Conservation (phyloP, 1,284 basidiomycete species). For the Paramarasmius palmivorus region DNA sequence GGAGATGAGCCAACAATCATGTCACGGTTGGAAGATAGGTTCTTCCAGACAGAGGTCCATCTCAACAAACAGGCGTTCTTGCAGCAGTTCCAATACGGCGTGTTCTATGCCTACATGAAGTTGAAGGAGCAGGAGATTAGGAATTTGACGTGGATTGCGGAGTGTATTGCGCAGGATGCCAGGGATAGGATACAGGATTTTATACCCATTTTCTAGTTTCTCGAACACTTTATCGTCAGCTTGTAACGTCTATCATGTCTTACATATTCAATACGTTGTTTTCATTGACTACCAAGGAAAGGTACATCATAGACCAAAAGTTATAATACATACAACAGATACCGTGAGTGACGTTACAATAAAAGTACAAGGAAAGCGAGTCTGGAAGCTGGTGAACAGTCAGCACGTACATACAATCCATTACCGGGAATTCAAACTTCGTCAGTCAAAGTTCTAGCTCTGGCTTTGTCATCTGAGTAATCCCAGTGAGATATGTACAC, state of each 20-base stretch:
- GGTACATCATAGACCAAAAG: too few species aligned
- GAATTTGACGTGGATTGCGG: slow-evolving; percentile 96
- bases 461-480: background rate
- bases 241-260: background rate
- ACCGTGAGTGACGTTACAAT: too few species aligned
- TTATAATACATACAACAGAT: too few species aligned
- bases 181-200: slow-evolving; percentile 92
- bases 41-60: slow-evolving; percentile 94
- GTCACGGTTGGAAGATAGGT: slow-evolving; percentile 87
- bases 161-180: slow-evolving; percentile 95
- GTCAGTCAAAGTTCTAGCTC: background rate
- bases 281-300: too few species aligned
- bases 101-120: slow-evolving; percentile 95
- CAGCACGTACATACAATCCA: background rate
- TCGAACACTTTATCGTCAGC: background rate
- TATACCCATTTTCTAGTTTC: slow-evolving; percentile 76
- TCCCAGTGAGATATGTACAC: background rate
- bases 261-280: background rate
- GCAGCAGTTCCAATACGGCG: slow-evolving; percentile 92
- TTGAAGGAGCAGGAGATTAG: slow-evolving; percentile 99
- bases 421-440: background rate
- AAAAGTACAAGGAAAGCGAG: background rate
- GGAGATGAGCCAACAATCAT: slow-evolving; percentile 52
- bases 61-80: slow-evolving; percentile 93
- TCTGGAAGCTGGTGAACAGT: background rate